Evolutionary conservation across 306 rosid genomes (phyloP).

Genomic region (Spatholobus suberectus): DNA sequence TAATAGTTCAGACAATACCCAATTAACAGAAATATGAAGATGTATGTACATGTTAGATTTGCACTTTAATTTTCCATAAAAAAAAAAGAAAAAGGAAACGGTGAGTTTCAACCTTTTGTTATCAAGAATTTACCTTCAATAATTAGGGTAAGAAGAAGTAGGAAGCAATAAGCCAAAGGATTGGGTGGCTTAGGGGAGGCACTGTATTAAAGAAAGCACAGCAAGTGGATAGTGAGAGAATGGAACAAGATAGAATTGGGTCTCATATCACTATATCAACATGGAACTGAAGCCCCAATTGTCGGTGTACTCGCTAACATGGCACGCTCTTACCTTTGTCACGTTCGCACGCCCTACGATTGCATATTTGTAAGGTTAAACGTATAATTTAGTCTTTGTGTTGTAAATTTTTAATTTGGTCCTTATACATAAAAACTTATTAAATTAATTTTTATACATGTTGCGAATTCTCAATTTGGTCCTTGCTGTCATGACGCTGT

Average conservation of each 20-base stretch:
- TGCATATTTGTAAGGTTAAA: too few relatives aligned
- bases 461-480: too few relatives aligned
- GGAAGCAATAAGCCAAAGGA: neutral
- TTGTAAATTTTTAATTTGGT: too few relatives aligned
- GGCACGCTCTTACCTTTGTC: constrained; percentile 6
- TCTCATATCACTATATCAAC: neutral
- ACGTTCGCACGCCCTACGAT: neutral
- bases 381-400: too few relatives aligned
- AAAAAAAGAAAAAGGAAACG: too few relatives aligned
- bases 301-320: constrained; percentile 11
- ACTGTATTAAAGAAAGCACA: neutral
- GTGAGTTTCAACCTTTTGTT: neutral
- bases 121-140: neutral
- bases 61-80: too few relatives aligned
- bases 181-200: neutral
- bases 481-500: too few relatives aligned
- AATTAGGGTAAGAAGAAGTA: neutral
- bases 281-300: neutral
- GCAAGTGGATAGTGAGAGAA: neutral
- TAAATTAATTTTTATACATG: too few relatives aligned
- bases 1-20: too few relatives aligned
- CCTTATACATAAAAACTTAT: too few relatives aligned
- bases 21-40: too few relatives aligned
- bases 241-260: neutral
- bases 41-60: too few relatives aligned